Evolutionary conservation across 1,139 yeast species (phyloP).

Genomic region (Debaryomycetaceae sp.): DNA sequence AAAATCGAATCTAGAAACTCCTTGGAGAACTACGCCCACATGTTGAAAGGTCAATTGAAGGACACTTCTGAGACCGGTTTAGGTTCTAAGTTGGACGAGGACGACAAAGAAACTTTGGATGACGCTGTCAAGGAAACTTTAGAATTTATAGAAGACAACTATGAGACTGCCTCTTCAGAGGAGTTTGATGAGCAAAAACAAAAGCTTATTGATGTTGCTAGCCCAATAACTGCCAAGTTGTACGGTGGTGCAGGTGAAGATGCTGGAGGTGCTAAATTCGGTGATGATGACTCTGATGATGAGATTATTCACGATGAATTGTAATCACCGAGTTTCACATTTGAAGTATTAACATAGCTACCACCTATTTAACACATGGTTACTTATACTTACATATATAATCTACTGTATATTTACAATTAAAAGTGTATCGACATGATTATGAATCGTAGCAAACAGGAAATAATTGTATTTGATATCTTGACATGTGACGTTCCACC

Average conservation of each 20-base stretch:
- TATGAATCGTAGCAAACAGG: too few relatives aligned
- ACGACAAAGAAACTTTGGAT: conserved; percentile 84
- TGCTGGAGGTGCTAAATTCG: conserved; percentile 43
- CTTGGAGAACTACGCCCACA: conserved; percentile 46
- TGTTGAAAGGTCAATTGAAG: conserved; percentile 53
- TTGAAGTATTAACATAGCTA: background rate
- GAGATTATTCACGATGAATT: conserved; percentile 61
- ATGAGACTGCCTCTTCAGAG: conserved; percentile 82
- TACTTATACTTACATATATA: background rate
- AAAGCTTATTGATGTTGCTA: conserved; percentile 76
- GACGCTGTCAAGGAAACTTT: conserved; percentile 87
- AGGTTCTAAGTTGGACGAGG: conserved; percentile 79
- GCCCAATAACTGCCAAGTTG: conserved; percentile 89
- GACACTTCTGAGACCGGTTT: conserved; percentile 62
- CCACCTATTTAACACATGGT: background rate
- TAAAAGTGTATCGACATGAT: background rate
- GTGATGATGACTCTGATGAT: conserved; percentile 60
- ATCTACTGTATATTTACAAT: background rate
- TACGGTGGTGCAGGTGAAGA: conserved; percentile 64
- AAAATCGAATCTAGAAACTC: conserved; percentile 67
- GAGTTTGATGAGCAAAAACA: conserved; percentile 94
- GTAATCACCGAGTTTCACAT: conserved; percentile 14
- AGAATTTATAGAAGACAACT: conserved; percentile 88
- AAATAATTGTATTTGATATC: too few relatives aligned
- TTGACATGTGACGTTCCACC: conserved; percentile 4